Evolutionary conservation across 768 basidiomycete species (phyloP).

Genomic region (Collybia sordida): DNA sequence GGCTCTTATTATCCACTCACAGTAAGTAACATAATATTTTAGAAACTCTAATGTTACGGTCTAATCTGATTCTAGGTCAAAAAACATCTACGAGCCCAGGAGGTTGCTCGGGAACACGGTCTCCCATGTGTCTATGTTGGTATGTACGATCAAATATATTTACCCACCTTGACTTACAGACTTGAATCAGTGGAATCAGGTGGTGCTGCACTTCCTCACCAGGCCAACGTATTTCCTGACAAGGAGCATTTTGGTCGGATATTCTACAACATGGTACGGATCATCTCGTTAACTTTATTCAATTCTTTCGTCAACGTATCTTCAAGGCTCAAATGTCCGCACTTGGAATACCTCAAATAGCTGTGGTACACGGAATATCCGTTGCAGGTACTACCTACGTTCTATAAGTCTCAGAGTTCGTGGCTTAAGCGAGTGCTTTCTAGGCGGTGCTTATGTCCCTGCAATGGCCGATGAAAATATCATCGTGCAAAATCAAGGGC

Average conservation of each 20-base stretch:
- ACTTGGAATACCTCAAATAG: slow-evolving; percentile 86
- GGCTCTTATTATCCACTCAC: slow-evolving; percentile 91
- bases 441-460: slow-evolving; percentile 90
- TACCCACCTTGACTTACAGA: neutral
- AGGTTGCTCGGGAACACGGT: slow-evolving; percentile 88
- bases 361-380: slow-evolving; percentile 91
- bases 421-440: slow-evolving; percentile 6
- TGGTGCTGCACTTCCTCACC: slow-evolving; percentile 88
- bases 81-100: slow-evolving; percentile 93
- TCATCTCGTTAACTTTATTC: neutral
- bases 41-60: no score
- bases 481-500: slow-evolving; percentile 88
- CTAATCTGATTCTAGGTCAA: slow-evolving; percentile 50
- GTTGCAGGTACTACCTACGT: slow-evolving; percentile 62
- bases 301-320: slow-evolving; percentile 1
- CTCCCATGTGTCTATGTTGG: slow-evolving; percentile 92
- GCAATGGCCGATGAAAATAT: slow-evolving; percentile 96
- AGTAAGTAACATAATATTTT: slow-evolving; percentile 32
- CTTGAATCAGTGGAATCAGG: slow-evolving; percentile 78
- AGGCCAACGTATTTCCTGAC: slow-evolving; percentile 94
- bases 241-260: slow-evolving; percentile 95
- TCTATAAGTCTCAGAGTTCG: neutral
- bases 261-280: slow-evolving; percentile 91
- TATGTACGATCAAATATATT: slow-evolving; percentile 31
- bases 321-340: slow-evolving; percentile 89